Evolutionary conservation across 2,329 filamentous ascomycete genomes (phyloP).

Genomic region (Penicillium sp.): DNA sequence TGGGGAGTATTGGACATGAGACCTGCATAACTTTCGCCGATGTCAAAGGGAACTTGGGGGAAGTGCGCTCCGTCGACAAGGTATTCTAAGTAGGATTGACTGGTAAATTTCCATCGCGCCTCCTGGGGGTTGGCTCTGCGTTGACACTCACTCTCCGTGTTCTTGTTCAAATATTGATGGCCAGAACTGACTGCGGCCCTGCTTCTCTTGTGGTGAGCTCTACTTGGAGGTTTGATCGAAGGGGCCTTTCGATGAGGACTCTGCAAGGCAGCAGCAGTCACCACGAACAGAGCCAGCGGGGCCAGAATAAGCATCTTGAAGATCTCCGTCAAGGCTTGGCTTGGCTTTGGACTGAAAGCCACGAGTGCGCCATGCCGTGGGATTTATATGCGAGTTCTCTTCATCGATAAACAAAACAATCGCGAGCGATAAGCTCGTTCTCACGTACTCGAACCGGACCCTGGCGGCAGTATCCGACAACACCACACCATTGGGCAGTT

Average conservation of each 20-base stretch:
- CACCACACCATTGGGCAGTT: slow-evolving; percentile 4
- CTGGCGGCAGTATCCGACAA: neutral
- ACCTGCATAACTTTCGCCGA: slow-evolving; percentile 53
- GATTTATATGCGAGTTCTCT: neutral
- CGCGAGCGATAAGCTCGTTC: neutral
- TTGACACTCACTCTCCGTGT: slow-evolving; percentile 9
- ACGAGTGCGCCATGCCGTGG: neutral
- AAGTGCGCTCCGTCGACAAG: slow-evolving; percentile 65
- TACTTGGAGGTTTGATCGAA: neutral
- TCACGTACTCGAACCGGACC: neutral
- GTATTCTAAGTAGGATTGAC: slow-evolving; percentile 52
- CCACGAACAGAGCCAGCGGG: slow-evolving; percentile 3
- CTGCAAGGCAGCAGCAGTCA: slow-evolving; percentile 15
- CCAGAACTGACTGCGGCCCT: neutral
- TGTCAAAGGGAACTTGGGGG: slow-evolving; percentile 68
- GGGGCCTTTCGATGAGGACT: slow-evolving; percentile 24
- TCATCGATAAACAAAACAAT: neutral
- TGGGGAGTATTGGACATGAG: slow-evolving; percentile 54
- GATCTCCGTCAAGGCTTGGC: neutral
- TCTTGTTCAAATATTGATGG: slow-evolving; percentile 16
- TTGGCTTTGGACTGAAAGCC: neutral
- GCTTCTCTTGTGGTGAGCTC: slow-evolving; percentile 5
- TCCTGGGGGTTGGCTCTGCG: neutral
- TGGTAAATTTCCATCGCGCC: neutral
- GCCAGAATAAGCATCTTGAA: neutral